These are phyloP conservation scores for Adansonia digitata DNA, from an alignment of 345 rosid genomes.

Conservation along the genomic window DNA sequence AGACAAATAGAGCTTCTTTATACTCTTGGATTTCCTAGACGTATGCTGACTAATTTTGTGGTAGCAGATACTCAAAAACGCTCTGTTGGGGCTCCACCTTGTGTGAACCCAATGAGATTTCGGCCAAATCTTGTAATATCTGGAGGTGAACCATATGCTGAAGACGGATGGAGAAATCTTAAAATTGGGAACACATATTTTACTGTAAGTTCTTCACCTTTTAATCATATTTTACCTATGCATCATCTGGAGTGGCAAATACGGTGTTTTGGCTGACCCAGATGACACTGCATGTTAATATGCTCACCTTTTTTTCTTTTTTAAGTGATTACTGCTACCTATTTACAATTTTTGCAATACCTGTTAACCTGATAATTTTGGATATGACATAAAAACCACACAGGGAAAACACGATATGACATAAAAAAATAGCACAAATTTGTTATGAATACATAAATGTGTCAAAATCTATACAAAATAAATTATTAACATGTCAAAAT, in stretches of 20 bases:
- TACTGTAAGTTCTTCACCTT: slow-evolving; percentile 39
- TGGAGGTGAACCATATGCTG: slow-evolving; percentile 76
- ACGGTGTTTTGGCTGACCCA: neutral
- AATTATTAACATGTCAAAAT: too few relatives aligned
- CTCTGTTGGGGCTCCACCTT: slow-evolving; percentile 21
- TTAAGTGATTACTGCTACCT: neutral
- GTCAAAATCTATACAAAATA: too few relatives aligned
- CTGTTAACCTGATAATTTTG: neutral
- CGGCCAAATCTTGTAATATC: slow-evolving; percentile 77
- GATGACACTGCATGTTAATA: neutral
- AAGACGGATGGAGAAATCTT: slow-evolving; percentile 78
- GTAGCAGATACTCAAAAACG: slow-evolving; percentile 10
- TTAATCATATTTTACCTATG: neutral
- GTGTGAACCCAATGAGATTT: slow-evolving; percentile 59
- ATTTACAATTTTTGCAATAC: neutral
- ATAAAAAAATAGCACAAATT: too few relatives aligned
- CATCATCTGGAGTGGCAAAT: neutral
- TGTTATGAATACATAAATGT: too few relatives aligned
- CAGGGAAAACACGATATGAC: too few relatives aligned
- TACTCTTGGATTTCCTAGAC: neutral
- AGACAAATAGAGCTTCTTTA: neutral
- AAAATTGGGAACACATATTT: slow-evolving; percentile 55
- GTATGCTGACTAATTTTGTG: neutral
- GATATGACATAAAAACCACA: too few relatives aligned
- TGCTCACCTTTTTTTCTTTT: neutral